These are phyloP conservation scores for Pistacia atlantica DNA, from an alignment of 345 rosid species.

Conservation along the genomic window DNA sequence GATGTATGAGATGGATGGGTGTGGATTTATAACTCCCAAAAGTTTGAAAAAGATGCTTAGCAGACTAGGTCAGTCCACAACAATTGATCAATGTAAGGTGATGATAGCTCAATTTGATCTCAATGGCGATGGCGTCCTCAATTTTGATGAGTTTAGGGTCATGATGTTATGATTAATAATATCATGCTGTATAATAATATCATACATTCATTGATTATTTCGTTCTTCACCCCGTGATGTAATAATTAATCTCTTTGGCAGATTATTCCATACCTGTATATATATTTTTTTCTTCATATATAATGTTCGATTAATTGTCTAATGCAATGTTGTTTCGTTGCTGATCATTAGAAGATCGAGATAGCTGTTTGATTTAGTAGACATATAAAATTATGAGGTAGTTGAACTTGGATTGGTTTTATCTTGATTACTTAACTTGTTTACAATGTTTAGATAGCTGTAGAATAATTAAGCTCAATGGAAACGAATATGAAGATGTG, in stretches of 20 bases:
- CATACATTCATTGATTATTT: background rate
- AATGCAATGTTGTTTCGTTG: no score
- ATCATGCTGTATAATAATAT: background rate
- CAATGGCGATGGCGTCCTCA: conserved; percentile 59
- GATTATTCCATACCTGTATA: no score
- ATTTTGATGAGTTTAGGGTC: conserved; percentile 62
- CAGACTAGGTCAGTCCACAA: conserved; percentile 49
- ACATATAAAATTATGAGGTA: no score
- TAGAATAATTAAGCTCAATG: no score
- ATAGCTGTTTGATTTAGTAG: no score
- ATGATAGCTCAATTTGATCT: conserved; percentile 63
- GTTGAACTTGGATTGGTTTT: no score
- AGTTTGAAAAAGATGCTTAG: conserved; percentile 61
- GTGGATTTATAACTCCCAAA: conserved; percentile 56
- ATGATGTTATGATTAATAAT: conserved; percentile 47
- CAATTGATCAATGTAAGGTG: conserved; percentile 45
- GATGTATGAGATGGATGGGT: conserved; percentile 49
- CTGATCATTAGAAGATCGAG: no score
- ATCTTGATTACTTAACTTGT: no score
- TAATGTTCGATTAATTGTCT: no score
- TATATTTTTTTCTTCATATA: no score
- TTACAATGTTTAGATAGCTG: no score
- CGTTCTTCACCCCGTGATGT: background rate
- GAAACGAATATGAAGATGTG: background rate
- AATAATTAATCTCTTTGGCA: no score